phyloP scores from a whole-genome alignment of 495 filamentous ascomycete species.

The Lasiosphaeria hispida region DNA sequence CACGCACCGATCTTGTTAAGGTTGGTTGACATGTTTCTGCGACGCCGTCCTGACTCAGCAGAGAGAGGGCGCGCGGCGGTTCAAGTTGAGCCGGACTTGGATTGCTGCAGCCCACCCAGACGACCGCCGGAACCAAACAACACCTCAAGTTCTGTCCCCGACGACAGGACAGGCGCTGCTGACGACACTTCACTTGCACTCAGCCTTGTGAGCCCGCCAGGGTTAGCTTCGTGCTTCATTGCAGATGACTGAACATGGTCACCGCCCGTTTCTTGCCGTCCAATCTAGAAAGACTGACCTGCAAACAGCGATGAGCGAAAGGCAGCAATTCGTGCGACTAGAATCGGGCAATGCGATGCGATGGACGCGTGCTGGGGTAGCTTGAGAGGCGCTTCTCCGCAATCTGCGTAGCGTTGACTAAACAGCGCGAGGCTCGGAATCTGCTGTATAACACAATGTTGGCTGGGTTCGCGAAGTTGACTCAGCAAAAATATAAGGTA shows the following conservation, averaged over 20 bases:
- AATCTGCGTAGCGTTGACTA: too few relatives aligned
- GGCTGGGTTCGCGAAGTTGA: constrained; percentile 9
- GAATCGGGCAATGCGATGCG: background rate
- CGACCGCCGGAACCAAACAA: background rate
- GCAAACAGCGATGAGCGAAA: too few relatives aligned
- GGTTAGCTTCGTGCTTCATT: background rate
- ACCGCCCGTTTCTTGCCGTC: background rate
- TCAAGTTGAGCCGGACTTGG: background rate
- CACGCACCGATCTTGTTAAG: constrained; percentile 21
- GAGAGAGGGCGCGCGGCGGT: background rate
- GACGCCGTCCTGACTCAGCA: constrained; percentile 26
- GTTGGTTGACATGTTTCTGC: constrained; percentile 17
- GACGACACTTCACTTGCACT: background rate
- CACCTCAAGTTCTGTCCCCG: too few relatives aligned
- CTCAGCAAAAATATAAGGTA: constrained; percentile 10
- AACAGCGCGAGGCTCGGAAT: background rate
- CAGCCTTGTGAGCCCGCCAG: background rate
- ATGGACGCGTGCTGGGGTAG: too few relatives aligned
- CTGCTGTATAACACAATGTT: background rate
- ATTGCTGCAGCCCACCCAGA: constrained; percentile 2
- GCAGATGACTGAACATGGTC: background rate
- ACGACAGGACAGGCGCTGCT: background rate
- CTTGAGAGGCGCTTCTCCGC: too few relatives aligned
- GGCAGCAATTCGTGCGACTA: too few relatives aligned
- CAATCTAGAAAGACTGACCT: too few relatives aligned